A percentile compares a stretch with the other conserved stretches of the same genome.
phyloP scores from a whole-genome alignment of 2,329 filamentous ascomycete species.

The Colletotrichum chlorophyti region DNA sequence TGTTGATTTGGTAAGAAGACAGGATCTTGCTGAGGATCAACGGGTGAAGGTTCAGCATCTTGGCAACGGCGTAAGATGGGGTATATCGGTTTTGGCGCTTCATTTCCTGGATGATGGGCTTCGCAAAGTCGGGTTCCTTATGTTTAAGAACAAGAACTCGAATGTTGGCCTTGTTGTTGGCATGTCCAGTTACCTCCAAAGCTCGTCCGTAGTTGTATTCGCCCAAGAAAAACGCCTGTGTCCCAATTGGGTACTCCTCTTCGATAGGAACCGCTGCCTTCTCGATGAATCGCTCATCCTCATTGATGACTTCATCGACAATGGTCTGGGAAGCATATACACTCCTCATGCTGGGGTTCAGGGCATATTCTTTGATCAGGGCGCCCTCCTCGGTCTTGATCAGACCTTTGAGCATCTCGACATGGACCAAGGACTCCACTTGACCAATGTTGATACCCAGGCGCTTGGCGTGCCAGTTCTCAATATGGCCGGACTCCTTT shows the following conservation, averaged over 20 bases:
- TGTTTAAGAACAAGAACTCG: constrained; percentile 75
- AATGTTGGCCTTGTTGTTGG: constrained; percentile 77
- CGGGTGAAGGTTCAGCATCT: constrained; percentile 80
- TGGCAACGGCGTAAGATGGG: constrained; percentile 89
- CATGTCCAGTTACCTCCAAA: constrained; percentile 80
- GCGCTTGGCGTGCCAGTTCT: constrained; percentile 87
- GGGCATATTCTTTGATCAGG: constrained; percentile 89
- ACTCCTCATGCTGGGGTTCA: constrained; percentile 83
- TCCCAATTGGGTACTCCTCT: constrained; percentile 86
- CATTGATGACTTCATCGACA: constrained; percentile 88
- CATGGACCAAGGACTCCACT: constrained; percentile 88
- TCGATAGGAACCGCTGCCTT: constrained; percentile 85
- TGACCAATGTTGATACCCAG: constrained; percentile 86
- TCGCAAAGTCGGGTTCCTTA: constrained; percentile 83
- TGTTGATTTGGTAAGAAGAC: constrained; percentile 85
- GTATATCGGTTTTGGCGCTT: constrained; percentile 78
- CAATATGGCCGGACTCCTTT: constrained; percentile 83
- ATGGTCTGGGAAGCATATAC: constrained; percentile 92
- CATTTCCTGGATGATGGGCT: constrained; percentile 72
- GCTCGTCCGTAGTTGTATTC: constrained; percentile 93
- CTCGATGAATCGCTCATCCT: constrained; percentile 93
- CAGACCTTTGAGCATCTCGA: constrained; percentile 92
- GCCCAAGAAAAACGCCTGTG: constrained; percentile 90
- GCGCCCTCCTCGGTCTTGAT: constrained; percentile 90
- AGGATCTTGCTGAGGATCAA: constrained; percentile 95